Conservation (phyloP, 208 protist species). For the Vickermania spadyakhi region DNA sequence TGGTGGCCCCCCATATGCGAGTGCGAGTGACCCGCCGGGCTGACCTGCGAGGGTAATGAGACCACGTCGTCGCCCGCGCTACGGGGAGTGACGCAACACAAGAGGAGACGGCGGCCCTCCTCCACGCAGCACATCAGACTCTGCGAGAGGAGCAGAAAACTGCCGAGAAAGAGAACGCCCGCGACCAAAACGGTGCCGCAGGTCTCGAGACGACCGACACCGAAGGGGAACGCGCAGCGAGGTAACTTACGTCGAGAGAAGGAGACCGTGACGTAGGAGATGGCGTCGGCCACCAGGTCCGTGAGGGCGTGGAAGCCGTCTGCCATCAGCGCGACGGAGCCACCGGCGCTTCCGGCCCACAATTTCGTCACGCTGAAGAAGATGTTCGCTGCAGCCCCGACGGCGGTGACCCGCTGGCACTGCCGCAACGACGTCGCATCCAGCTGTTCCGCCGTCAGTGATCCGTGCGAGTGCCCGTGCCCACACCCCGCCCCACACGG, state of each 20-base stretch:
- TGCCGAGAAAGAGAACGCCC: constrained; percentile 67
- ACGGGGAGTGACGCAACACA: background rate
- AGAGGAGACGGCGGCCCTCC: constrained; percentile 16
- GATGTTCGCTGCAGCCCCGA: constrained; percentile 60
- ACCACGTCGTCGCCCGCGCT: background rate
- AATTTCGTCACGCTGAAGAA: constrained; percentile 75
- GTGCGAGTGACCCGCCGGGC: constrained; percentile 14
- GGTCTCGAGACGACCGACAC: constrained; percentile 76
- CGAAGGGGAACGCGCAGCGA: constrained; percentile 77
- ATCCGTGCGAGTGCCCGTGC: constrained; percentile 24
- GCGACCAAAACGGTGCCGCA: constrained; percentile 71
- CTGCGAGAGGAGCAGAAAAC: constrained; percentile 60
- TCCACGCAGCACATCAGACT: constrained; percentile 33
- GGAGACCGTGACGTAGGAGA: constrained; percentile 67
- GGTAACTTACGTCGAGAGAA: constrained; percentile 49
- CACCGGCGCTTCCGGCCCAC: constrained; percentile 54
- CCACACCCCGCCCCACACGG: too few relatives aligned
- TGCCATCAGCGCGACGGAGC: constrained; percentile 77
- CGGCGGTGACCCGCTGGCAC: constrained; percentile 62
- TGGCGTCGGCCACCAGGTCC: constrained; percentile 67
- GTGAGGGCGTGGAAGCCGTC: constrained; percentile 84
- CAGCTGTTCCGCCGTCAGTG: constrained; percentile 33
- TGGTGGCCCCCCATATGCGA: constrained; percentile 20
- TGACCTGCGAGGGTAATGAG: background rate
- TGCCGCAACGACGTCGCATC: constrained; percentile 37